phyloP scores from a whole-genome alignment of 129 eudicot genomes.

The Tagetes erecta region DNA sequence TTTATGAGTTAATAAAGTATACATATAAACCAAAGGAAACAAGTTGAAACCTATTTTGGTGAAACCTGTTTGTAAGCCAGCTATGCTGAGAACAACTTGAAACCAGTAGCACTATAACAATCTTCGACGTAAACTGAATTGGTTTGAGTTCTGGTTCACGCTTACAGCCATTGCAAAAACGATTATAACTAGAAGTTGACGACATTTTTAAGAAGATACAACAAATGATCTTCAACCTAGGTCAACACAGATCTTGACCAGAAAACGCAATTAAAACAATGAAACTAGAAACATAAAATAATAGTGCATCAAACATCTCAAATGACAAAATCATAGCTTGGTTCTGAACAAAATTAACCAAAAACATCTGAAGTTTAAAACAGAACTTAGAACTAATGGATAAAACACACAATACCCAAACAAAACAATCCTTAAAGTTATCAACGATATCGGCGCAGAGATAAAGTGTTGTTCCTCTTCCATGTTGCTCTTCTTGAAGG shows the following conservation, averaged over 20 bases:
- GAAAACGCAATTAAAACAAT: neutral
- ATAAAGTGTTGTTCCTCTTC: conserved; percentile 57
- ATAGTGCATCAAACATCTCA: conserved; percentile 5
- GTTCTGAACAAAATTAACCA: neutral
- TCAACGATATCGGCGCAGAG: conserved; percentile 50
- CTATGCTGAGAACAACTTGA: too few species aligned
- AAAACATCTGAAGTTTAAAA: neutral
- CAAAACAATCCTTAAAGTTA: neutral
- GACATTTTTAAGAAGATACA: neutral
- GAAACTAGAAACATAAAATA: neutral
- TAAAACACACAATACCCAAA: neutral
- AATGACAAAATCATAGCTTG: conserved; percentile 4
- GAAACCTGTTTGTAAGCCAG: too few species aligned
- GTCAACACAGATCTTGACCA: neutral
- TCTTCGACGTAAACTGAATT: too few species aligned
- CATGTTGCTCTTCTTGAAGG: conserved; percentile 58
- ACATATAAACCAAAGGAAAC: too few species aligned
- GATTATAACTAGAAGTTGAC: too few species aligned
- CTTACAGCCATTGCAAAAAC: too few species aligned
- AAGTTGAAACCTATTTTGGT: too few species aligned
- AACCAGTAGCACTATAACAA: too few species aligned
- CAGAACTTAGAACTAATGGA: neutral
- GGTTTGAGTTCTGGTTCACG: too few species aligned
- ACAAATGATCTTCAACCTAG: neutral
- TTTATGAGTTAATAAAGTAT: too few species aligned